Evolutionary conservation across 345 rosid species (phyloP).

Genomic region (Populus davidiana): DNA sequence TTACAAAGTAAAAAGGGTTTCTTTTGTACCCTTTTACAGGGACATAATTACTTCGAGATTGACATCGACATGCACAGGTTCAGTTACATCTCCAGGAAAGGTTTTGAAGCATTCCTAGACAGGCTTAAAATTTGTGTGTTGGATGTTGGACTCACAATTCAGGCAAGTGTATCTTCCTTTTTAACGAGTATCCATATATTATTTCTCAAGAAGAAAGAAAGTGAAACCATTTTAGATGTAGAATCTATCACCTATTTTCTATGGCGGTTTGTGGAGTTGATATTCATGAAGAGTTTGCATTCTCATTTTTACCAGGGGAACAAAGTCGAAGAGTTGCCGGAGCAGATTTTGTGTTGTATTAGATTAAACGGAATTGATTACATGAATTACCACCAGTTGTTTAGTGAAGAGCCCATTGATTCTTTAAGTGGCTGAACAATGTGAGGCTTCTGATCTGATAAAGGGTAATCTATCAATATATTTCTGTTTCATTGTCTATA

Average conservation of each 20-base stretch:
- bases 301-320: constrained; percentile 55
- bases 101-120: constrained; percentile 86
- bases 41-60: constrained; percentile 80
- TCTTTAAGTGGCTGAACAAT: constrained; percentile 19
- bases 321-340: constrained; percentile 90
- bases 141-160: constrained; percentile 95
- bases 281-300: not conserved
- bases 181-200: not conserved
- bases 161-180: constrained; percentile 38
- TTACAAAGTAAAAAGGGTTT: too few relatives aligned
- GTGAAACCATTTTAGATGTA: not conserved
- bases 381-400: constrained; percentile 56
- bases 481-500: not conserved
- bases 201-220: not conserved
- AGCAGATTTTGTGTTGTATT: constrained; percentile 80
- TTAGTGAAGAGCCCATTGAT: constrained; percentile 43
- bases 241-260: not conserved
- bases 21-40: constrained; percentile 41
- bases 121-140: constrained; percentile 73
- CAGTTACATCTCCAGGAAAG: constrained; percentile 92
- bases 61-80: constrained; percentile 98
- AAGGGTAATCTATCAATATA: constrained; percentile 18
- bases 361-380: constrained; percentile 74
- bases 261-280: not conserved
- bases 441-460: constrained; percentile 15